Evolutionary conservation across 495 filamentous ascomycete genomes (phyloP), one percentile per base, ranked within the genome.

Genomic region (Penicillium subrubescens): DNA sequence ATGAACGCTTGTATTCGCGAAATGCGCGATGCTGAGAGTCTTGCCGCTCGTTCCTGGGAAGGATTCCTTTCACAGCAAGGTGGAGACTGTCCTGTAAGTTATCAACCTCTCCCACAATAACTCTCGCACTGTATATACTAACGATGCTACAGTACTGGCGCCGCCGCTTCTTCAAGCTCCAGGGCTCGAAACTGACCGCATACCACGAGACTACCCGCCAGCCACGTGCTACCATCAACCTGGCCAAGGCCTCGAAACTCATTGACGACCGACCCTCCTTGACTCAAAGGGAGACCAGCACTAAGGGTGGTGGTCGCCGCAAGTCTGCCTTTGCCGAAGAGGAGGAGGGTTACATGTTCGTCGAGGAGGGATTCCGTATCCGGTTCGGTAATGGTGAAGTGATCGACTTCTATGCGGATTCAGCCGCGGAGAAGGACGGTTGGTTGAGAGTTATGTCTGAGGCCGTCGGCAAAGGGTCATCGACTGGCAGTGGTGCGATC

Each of bases 301-400:
- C 88, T 27, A 90, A 89, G 71, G 84, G 83, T 64, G 90, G 91
- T 60, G 89, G 89, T 66, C 88, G 95, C 25, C 88, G 95, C 39
- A 94, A 95, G 72, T 96, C 92, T 57, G 95, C 92, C 31, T 99
- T 99, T 69, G 94, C 96, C 8, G 95, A 98, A 75, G 96, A 98
- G 70, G 96, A 98, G 76, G 95, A 99, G 70, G 95, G 96, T 53
- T 99, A 98, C 80, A 97, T 97, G 93, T 98, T 98, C 69, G 95
- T 99, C 25, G 95, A 99, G 77, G 96, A 98, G 73, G 95, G 96
- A 14, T 99, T 99, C 87, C 91, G 95, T 37, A 94, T 99, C 74
- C 92, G 94, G 58, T 99, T 99, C 77, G 93, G 90, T 63, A 99
- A 99, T 72, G 95, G 95, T 55, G 95, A 99, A 78, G 87, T 94